Evolutionary conservation across 768 basidiomycete genomes (phyloP), one percentile per base, ranked within the genome.

Genomic region (Amanita phalloides): DNA sequence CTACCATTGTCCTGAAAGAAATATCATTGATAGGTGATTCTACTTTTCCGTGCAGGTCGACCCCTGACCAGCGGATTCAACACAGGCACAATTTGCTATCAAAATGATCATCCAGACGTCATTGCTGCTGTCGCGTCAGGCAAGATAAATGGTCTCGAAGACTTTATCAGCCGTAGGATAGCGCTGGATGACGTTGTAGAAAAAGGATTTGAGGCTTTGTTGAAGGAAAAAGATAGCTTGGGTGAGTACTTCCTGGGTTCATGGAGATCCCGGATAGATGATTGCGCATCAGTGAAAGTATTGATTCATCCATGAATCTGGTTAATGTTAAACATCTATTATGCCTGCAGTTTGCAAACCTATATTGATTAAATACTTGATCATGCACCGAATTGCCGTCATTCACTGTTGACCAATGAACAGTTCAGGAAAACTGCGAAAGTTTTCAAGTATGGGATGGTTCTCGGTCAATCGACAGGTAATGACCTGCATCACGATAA

Each of bases 91-190:
- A 60, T 66, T 9, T 67, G 65, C 20, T 75, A 73, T 54, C 66
- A 68, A 21, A 61, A 66, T 17, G 67, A 68, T 6, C 72, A 72
- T 56, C 50, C 63, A 0, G 69, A 73, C 42, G 58, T 75, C 6
- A 55, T 78, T 4, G 54, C 65, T 7, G 69, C 70, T 5, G 60
- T 76, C 5, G 66, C 63, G 6, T 56, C 62, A 10, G 74, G 71
- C 1, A 67, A 66, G 51, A 66, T 78, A 17, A 42, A 55, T 1
- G 66, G 65, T 1, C 56, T 76, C 14, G 70, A 71, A 47, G 62
- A 68, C 20, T 49, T 76, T 25, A 71, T 78, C 54, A 76, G 75
- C 1, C 63, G 61, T 30, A 68, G 64, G 48, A 73, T 76, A 21
- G 46, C 54, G 0, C 51, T 78, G 3, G 64, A 74, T 11, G 71